phyloP scores from a whole-genome alignment of 768 basidiomycete species.

The Pleurotus tuoliensis region DNA sequence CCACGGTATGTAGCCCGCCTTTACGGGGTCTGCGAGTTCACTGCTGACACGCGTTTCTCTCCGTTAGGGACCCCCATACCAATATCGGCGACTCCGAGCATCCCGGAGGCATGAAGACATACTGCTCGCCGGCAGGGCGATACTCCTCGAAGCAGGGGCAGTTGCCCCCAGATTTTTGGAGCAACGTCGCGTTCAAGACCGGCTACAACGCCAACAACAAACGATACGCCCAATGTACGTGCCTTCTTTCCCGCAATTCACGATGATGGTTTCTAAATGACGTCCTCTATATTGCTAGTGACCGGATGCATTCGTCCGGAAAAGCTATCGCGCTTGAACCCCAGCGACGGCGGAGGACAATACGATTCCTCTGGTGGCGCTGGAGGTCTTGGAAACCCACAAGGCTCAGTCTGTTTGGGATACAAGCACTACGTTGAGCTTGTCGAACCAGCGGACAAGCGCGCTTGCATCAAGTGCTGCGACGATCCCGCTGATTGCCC shows the following conservation, averaged over 20 bases:
- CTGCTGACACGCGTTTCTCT: too few species aligned
- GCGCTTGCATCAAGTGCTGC: slow-evolving; percentile 59
- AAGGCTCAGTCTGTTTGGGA: slow-evolving; percentile 48
- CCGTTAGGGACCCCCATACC: slow-evolving; percentile 38
- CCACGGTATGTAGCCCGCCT: slow-evolving; percentile 27
- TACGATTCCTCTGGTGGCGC: slow-evolving; percentile 56
- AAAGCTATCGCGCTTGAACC: slow-evolving; percentile 40
- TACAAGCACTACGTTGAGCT: slow-evolving; percentile 62
- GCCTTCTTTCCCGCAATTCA: not conserved
- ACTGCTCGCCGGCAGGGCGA: slow-evolving; percentile 43
- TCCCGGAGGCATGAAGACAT: slow-evolving; percentile 51
- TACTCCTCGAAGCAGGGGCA: slow-evolving; percentile 40
- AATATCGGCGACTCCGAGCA: slow-evolving; percentile 55
- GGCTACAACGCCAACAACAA: slow-evolving; percentile 37
- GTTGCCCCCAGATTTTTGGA: slow-evolving; percentile 46
- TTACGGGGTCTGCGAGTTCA: too few species aligned
- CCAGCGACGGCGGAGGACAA: slow-evolving; percentile 48
- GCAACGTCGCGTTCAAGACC: slow-evolving; percentile 40
- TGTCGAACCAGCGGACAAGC: slow-evolving; percentile 44
- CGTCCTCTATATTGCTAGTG: slow-evolving; percentile 25
- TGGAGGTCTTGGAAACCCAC: slow-evolving; percentile 47
- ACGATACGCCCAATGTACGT: slow-evolving; percentile 43
- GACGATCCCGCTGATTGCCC: slow-evolving; percentile 52
- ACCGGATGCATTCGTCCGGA: slow-evolving; percentile 52
- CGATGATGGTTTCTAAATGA: not conserved